Evolutionary conservation across 1,284 basidiomycete species (phyloP).

Genomic region (Marasmius oreades): DNA sequence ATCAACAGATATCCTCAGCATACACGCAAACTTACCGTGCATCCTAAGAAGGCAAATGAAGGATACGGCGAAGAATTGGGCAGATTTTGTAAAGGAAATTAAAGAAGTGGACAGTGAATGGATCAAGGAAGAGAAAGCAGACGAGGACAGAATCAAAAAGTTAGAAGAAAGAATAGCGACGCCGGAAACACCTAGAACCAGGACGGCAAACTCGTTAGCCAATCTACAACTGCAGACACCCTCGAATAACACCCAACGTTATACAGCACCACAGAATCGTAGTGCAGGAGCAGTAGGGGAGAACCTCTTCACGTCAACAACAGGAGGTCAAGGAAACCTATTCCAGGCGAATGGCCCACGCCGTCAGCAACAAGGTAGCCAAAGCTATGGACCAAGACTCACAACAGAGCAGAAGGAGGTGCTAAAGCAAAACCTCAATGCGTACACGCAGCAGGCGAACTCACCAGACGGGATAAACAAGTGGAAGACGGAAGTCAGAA

Average conservation of each 20-base stretch:
- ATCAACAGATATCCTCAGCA: not conserved
- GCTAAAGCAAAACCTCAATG: not conserved
- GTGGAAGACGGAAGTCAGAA: not conserved
- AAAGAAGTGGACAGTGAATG: too few species aligned
- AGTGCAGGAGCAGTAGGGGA: too few species aligned
- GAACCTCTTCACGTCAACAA: not conserved
- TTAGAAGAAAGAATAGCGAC: too few species aligned
- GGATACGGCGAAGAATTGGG: too few species aligned
- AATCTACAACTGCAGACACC: too few species aligned
- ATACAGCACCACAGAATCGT: not conserved
- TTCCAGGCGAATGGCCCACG: not conserved
- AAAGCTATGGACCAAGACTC: not conserved
- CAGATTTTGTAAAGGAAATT: too few species aligned
- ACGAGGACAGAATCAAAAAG: too few species aligned
- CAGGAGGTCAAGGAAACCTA: not conserved
- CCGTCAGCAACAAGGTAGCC: not conserved
- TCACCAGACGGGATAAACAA: not conserved
- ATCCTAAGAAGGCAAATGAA: too few species aligned
- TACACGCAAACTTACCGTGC: not conserved
- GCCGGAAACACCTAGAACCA: too few species aligned
- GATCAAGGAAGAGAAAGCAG: too few species aligned
- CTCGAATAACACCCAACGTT: not conserved
- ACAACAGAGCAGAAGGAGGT: not conserved
- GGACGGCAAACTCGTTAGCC: too few species aligned
- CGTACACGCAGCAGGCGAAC: not conserved